Conservation (phyloP, 2,329 filamentous ascomycete genomes). For the Phialemonium atrogriseum region DNA sequence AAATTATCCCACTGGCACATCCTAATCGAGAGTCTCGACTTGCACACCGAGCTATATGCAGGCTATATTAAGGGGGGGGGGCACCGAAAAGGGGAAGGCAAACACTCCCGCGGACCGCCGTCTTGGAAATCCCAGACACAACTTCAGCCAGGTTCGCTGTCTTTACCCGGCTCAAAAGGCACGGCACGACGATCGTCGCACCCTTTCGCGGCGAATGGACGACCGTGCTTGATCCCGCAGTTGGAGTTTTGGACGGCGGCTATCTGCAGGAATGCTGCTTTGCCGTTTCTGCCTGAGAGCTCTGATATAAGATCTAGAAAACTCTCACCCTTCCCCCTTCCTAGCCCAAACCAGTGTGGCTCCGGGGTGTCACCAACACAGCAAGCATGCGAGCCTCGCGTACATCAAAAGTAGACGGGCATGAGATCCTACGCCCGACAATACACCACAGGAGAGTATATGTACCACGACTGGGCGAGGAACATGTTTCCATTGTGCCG, state of each 20-base stretch:
- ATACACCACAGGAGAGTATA: too few relatives aligned
- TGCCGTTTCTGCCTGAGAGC: constrained; percentile 15
- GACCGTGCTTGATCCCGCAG: constrained; percentile 7
- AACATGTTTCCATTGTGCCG: constrained; percentile 6
- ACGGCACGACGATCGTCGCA: constrained; percentile 14
- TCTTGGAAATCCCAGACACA: constrained; percentile 12
- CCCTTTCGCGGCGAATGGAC: constrained; percentile 4
- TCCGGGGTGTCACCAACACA: constrained; percentile 5
- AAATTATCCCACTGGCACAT: too few relatives aligned
- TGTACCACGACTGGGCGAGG: too few relatives aligned
- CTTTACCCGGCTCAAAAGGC: constrained; percentile 15
- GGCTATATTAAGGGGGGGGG: not conserved
- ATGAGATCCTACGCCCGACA: too few relatives aligned
- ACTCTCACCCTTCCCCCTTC: too few relatives aligned
- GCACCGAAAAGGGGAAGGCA: not conserved
- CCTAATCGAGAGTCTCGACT: too few relatives aligned
- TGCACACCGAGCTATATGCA: constrained; percentile 2
- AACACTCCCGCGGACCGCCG: constrained; percentile 9
- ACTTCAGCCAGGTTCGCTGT: constrained; percentile 11
- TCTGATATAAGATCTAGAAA: constrained; percentile 11
- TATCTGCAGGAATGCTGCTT: not conserved
- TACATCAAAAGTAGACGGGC: too few relatives aligned
- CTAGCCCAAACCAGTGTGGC: constrained; percentile 7
- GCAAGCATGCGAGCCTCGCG: constrained; percentile 7
- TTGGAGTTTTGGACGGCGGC: too few relatives aligned